Evolutionary conservation across 1,139 yeast genomes (phyloP).

Genomic region (Saccharomyces hybrid): DNA sequence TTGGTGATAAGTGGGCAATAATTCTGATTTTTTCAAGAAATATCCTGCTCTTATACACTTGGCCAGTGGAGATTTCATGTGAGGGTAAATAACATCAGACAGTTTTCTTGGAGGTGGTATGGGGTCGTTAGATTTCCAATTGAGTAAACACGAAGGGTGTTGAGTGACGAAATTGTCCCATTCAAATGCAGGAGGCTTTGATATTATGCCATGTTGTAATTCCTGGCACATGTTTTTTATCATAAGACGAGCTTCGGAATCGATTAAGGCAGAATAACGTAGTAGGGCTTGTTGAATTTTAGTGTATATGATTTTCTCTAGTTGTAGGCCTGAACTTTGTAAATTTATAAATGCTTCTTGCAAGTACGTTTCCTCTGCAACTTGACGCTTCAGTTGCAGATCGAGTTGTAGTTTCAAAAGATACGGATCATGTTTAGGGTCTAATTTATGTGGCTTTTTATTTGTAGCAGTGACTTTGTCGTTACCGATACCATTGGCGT

Average conservation of each 20-base stretch:
- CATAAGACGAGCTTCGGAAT: constrained; percentile 50
- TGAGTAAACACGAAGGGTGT: constrained; percentile 36
- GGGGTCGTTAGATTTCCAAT: constrained; percentile 43
- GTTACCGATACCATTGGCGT: constrained; percentile 42
- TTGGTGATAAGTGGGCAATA: constrained; percentile 48
- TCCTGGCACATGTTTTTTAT: constrained; percentile 54
- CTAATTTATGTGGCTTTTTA: constrained; percentile 16
- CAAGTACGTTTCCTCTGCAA: constrained; percentile 60
- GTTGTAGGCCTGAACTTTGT: constrained; percentile 62
- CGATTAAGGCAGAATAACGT: constrained; percentile 48
- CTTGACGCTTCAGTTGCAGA: constrained; percentile 58
- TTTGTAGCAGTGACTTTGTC: constrained; percentile 18
- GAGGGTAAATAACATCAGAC: constrained; percentile 44
- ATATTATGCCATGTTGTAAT: constrained; percentile 53
- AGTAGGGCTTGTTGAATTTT: constrained; percentile 57
- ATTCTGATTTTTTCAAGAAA: constrained; percentile 53
- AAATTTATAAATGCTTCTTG: constrained; percentile 65
- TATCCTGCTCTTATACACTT: constrained; percentile 50
- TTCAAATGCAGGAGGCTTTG: constrained; percentile 56
- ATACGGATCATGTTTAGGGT: constrained; percentile 53
- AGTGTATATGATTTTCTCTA: constrained; percentile 59
- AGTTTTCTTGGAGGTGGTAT: constrained; percentile 41
- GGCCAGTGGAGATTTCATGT: constrained; percentile 43
- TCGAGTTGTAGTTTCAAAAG: constrained; percentile 57
- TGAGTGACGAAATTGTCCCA: constrained; percentile 71